Conservation (phyloP, 257 asterid species). For the Striga asiatica region DNA sequence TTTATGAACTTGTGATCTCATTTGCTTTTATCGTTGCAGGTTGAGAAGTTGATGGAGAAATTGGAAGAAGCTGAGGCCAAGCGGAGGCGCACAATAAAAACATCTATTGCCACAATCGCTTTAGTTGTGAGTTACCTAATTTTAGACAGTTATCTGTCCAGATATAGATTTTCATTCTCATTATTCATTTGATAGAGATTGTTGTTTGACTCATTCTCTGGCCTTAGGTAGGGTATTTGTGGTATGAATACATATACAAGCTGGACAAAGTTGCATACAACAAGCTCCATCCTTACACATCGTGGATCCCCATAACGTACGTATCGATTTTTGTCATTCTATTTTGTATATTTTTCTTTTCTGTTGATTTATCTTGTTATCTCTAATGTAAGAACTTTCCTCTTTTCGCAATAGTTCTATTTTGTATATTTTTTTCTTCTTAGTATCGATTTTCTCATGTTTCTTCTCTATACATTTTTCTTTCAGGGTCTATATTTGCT, state of each 20-base stretch:
- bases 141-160: not conserved
- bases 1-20: constrained; percentile 10
- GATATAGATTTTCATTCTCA: not conserved
- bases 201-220: constrained; percentile 12
- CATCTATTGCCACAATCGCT: constrained; percentile 38
- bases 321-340: constrained; percentile 11
- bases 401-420: not conserved
- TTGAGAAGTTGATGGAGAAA: constrained; percentile 87
- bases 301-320: constrained; percentile 91
- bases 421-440: not conserved
- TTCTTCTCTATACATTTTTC: constrained; percentile 8
- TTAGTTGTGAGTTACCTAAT: constrained; percentile 28
- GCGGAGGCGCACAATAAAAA: constrained; percentile 48
- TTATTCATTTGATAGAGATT: not conserved
- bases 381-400: not conserved
- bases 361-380: not conserved
- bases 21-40: constrained; percentile 28
- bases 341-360: not conserved
- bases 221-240: constrained; percentile 43
- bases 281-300: constrained; percentile 88
- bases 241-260: constrained; percentile 77
- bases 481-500: constrained; percentile 59
- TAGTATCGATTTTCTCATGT: constrained; percentile 15
- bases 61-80: constrained; percentile 65
- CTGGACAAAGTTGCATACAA: constrained; percentile 70